Conservation (phyloP, 2,329 filamentous ascomycete species). For the Dactylellina cionopaga region DNA sequence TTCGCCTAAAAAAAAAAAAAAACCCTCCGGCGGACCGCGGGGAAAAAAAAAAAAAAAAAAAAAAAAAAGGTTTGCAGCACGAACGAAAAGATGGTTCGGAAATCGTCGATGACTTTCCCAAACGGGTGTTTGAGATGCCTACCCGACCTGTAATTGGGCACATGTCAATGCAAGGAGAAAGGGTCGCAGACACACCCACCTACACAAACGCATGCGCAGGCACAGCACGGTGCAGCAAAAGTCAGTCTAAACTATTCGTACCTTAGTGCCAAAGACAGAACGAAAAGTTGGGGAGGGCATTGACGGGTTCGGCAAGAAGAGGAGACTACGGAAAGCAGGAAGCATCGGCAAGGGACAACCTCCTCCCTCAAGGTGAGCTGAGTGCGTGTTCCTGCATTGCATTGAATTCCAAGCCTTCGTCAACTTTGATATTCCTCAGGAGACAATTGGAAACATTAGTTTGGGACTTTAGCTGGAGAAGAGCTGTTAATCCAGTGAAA, state of each 20-base stretch:
- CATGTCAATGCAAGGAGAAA: slow-evolving; percentile 50
- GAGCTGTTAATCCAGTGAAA: too few species aligned
- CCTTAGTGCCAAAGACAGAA: neutral
- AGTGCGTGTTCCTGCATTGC: slow-evolving; percentile 39
- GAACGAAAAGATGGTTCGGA: too few species aligned
- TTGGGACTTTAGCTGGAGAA: slow-evolving; percentile 20
- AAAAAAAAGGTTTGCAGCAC: too few species aligned
- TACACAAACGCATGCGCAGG: neutral
- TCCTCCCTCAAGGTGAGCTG: slow-evolving; percentile 2
- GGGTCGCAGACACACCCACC: slow-evolving; percentile 16
- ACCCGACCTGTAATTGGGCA: slow-evolving; percentile 22
- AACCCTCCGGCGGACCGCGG: too few species aligned
- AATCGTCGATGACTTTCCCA: slow-evolving; percentile 30
- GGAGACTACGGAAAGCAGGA: neutral
- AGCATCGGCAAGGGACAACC: slow-evolving; percentile 23
- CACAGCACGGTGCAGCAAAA: neutral
- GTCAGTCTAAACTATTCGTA: neutral
- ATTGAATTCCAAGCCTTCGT: too few species aligned
- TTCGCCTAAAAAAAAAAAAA: too few species aligned
- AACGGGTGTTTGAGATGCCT: slow-evolving; percentile 26
- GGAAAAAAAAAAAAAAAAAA: too few species aligned
- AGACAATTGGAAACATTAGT: slow-evolving; percentile 22
- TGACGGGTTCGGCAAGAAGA: slow-evolving; percentile 34
- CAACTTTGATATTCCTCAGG: slow-evolving; percentile 2
- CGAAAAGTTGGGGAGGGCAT: too few species aligned